Evolutionary conservation across 345 rosid species (phyloP).

Genomic region (Theobroma cacao): DNA sequence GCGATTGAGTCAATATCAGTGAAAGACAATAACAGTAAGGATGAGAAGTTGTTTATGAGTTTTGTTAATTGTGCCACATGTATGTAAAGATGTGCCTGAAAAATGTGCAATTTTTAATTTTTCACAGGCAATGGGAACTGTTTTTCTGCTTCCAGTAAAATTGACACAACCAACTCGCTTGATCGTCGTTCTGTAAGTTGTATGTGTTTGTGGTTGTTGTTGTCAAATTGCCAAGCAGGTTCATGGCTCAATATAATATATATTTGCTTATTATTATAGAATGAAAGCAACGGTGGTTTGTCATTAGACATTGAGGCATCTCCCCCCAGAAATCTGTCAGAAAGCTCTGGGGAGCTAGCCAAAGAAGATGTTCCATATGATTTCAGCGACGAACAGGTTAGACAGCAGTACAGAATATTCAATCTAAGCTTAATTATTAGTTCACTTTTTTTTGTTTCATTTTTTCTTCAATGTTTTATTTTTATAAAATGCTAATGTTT

Average conservation of each 20-base stretch:
- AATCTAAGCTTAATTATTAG: neutral
- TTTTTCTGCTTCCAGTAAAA: constrained; percentile 34
- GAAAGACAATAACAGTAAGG: constrained; percentile 37
- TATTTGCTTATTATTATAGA: constrained; percentile 46
- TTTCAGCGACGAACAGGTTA: constrained; percentile 80
- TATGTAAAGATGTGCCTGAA: constrained; percentile 7
- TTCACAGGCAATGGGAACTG: constrained; percentile 43
- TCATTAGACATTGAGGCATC: constrained; percentile 30
- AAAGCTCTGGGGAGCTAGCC: constrained; percentile 30
- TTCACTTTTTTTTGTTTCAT: neutral
- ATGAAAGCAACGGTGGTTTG: constrained; percentile 51
- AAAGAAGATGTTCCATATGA: constrained; percentile 47
- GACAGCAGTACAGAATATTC: neutral
- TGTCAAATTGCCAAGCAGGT: constrained; percentile 37
- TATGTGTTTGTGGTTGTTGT: constrained; percentile 85
- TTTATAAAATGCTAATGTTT: constrained; percentile 6
- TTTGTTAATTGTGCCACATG: constrained; percentile 9
- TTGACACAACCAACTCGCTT: constrained; percentile 41
- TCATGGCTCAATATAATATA: constrained; percentile 52
- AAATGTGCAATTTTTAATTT: constrained; percentile 12
- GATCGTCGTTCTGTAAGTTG: constrained; percentile 99
- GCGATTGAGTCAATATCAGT: constrained; percentile 28
- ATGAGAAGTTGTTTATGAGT: constrained; percentile 31
- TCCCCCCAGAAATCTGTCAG: constrained; percentile 23
- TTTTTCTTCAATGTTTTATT: neutral